Base-by-base conservation (phyloP, 108 stramenopile genomes). In the Schizochytrium sp. region DNA sequence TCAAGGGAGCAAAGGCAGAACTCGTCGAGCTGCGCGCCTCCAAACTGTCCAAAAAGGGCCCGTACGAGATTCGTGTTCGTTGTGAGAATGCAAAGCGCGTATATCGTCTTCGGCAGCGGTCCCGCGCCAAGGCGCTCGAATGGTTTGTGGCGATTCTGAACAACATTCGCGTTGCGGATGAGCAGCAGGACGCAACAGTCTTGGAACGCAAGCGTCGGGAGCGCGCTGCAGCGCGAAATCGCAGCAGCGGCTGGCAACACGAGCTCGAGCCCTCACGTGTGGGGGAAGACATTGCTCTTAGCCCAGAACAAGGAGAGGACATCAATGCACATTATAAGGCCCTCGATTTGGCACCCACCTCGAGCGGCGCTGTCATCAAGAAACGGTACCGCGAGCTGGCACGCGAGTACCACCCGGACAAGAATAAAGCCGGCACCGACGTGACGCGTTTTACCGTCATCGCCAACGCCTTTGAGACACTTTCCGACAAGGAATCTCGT, bases 321-420 rank as follows among this genome's bases (percentile, higher is more conserved):
- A 23, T 83, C n/a, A 53, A 83, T 34, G 76, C 76, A 21, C 51
- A 53, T 23, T 83, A 83, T 28, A 83, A 83, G 23, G 51, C 76
- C 10, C 76, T 83, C 28, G 23, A 28, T 45, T 43, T 83, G 48
- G 51, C 3, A 12, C 45, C 45, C 76, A 53, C 76, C n/a, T 21
- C 76, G 28, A 83, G 76, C 51, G 18, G 12, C 51, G 76, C 23
- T 16, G 48, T 83, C 43, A 83, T 83, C 51, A 83, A 83, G 51
- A 83, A 83, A 23, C 45, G 51, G 2, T 83, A 83, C 48, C 76
- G 76, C 28, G 76, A 83, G 51, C 76, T 83, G 19, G 76, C 76
- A 12, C 45, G 76, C 25, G 76, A 83, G 28, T 83, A 83, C 51
- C 76, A 83, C 76, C 76, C 76, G 51, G 76, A 83, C 48, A 83